Conservation (phyloP, 116 monocot species). For the Cymodocea nodosa region DNA sequence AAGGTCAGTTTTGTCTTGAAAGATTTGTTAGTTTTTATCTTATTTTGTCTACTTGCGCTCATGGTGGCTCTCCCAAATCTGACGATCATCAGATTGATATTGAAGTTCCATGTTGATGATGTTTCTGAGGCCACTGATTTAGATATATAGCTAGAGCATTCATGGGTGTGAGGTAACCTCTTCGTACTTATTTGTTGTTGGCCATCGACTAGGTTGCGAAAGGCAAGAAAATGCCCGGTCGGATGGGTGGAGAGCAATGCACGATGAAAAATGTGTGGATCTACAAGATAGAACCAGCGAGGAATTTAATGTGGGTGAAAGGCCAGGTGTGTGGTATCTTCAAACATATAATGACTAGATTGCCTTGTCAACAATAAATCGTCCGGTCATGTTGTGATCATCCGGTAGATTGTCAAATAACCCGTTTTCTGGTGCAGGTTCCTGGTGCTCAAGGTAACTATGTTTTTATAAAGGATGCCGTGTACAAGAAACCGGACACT, state of each 20-base stretch:
- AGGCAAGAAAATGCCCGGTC: conserved; percentile 25
- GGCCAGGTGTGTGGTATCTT: conserved; percentile 13
- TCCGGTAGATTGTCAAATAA: not conserved
- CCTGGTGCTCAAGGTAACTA: conserved; percentile 96
- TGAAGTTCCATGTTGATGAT: no score
- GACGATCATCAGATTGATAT: no score
- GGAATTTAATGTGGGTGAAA: conserved; percentile 30
- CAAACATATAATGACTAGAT: no score
- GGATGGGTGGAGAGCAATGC: conserved; percentile 22
- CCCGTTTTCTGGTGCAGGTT: conserved; percentile 31
- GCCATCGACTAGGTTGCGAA: conserved; percentile 12
- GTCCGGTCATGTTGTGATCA: not conserved
- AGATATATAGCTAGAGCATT: no score
- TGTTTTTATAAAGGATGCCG: conserved; percentile 78
- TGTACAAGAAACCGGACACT: conserved; percentile 72
- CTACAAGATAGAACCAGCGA: conserved; percentile 21
- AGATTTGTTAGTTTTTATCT: no score
- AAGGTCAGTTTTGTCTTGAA: no score
- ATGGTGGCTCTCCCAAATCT: no score
- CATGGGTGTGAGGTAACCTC: not conserved
- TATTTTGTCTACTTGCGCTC: no score
- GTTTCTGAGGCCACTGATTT: no score
- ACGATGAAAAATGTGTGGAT: conserved; percentile 23
- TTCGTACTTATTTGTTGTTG: not conserved
- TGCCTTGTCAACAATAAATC: not conserved